These are phyloP conservation scores for Pythium monospermum DNA, from an alignment of 352 stramenopile species.

Conservation along the genomic window DNA sequence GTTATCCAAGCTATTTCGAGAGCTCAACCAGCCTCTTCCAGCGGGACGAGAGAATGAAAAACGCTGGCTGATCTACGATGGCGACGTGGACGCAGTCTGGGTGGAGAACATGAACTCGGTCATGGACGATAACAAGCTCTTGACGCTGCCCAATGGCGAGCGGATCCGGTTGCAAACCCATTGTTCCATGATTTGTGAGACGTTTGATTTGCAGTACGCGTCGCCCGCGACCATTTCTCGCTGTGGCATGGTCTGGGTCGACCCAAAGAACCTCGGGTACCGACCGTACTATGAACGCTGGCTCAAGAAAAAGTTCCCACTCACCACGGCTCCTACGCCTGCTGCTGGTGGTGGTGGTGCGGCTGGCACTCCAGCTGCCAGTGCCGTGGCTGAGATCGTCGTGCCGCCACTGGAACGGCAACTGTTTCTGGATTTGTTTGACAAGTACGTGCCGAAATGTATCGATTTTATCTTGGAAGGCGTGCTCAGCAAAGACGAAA, in stretches of 20 bases:
- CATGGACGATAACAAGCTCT: conserved; percentile 96
- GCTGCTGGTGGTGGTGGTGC: conserved; percentile 1
- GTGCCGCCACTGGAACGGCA: conserved; percentile 41
- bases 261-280: conserved; percentile 95
- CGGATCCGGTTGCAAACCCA: conserved; percentile 92
- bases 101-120: conserved; percentile 98
- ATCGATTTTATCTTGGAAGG: conserved; percentile 93
- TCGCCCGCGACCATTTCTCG: conserved; percentile 93
- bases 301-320: conserved; percentile 86
- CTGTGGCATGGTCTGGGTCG: conserved; percentile 96
- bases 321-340: conserved; percentile 17
- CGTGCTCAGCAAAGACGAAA: conserved; percentile 81
- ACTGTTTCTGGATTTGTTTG: conserved; percentile 84
- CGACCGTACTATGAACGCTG: conserved; percentile 93
- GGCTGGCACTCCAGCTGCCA: background rate
- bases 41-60: conserved; percentile 90
- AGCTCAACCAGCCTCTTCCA: conserved; percentile 91
- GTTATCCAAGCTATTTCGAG: conserved; percentile 91
- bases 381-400: conserved; percentile 1
- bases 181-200: conserved; percentile 94
- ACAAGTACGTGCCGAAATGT: conserved; percentile 91
- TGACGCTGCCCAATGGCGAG: conserved; percentile 94
- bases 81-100: conserved; percentile 95
- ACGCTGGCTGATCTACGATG: conserved; percentile 95
- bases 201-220: conserved; percentile 94